These are phyloP conservation scores for Micractinium conductrix DNA, from an alignment of 139 green algal species.

Conservation along the genomic window DNA sequence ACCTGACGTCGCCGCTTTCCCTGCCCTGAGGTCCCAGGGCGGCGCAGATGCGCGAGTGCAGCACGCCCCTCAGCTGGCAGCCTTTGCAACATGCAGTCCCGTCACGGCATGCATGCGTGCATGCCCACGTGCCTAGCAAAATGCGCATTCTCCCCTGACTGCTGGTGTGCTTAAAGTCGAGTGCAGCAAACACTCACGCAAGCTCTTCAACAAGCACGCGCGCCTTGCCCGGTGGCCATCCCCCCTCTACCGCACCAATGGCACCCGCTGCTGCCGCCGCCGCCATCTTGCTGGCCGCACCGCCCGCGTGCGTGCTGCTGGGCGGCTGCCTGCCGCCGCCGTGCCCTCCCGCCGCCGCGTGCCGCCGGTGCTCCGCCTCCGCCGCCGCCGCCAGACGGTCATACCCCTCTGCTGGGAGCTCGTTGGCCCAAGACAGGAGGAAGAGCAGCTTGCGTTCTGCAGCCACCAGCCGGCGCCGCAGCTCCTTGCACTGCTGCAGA, in stretches of 20 bases:
- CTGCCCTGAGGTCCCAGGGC: not conserved
- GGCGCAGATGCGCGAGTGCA: too few relatives aligned
- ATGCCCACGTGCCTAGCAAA: too few relatives aligned
- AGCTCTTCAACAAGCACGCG: constrained; percentile 21
- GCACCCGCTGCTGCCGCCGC: not conserved
- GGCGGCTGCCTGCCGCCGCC: not conserved
- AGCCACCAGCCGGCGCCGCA: constrained; percentile 40
- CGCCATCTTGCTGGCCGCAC: too few relatives aligned
- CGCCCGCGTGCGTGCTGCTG: too few relatives aligned
- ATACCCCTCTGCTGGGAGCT: constrained; percentile 35
- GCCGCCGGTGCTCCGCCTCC: constrained; percentile 15
- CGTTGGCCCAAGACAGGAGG: constrained; percentile 69
- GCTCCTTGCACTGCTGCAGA: constrained; percentile 1
- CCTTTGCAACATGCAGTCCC: too few relatives aligned
- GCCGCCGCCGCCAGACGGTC: constrained; percentile 2
- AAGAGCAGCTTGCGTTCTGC: constrained; percentile 67
- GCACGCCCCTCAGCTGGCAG: too few relatives aligned
- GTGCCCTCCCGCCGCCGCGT: not conserved
- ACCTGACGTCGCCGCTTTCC: constrained; percentile 15
- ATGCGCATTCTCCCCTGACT: too few relatives aligned
- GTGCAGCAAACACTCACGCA: not conserved
- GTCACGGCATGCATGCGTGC: too few relatives aligned
- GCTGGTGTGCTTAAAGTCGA: not conserved
- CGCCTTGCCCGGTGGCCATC: too few relatives aligned
- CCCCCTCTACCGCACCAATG: not conserved